Percentiles rank a stretch among this genome's conserved stretches.
Evolutionary conservation across 805 yeast species (phyloP).

Genomic region (Yamadazyma olivae): DNA sequence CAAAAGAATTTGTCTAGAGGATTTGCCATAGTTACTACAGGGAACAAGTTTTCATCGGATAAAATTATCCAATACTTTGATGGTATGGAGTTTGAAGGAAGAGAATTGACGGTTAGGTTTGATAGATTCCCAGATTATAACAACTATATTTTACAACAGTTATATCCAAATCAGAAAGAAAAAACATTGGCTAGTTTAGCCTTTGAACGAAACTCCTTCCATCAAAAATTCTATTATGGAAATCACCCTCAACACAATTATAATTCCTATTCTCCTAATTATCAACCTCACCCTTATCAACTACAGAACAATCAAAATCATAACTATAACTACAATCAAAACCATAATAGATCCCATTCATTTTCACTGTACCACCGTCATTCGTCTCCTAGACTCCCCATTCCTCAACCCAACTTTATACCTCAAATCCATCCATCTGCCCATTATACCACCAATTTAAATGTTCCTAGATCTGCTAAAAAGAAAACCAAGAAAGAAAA

Average conservation of each 20-base stretch:
- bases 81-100: slow-evolving; percentile 53
- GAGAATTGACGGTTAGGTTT: slow-evolving; percentile 57
- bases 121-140: slow-evolving; percentile 50
- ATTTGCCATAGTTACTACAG: slow-evolving; percentile 61
- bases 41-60: slow-evolving; percentile 43
- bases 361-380: slow-evolving; percentile 4
- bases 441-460: slow-evolving; percentile 11
- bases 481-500: slow-evolving; percentile 3
- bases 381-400: slow-evolving; percentile 10
- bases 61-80: slow-evolving; percentile 50
- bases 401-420: slow-evolving; percentile 10
- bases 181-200: slow-evolving; percentile 23
- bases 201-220: slow-evolving; percentile 29
- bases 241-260: slow-evolving; percentile 4
- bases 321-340: not conserved
- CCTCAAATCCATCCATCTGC: slow-evolving; percentile 14
- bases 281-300: not conserved
- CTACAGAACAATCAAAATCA: not conserved
- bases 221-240: slow-evolving; percentile 29
- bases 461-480: slow-evolving; percentile 7
- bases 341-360: not conserved
- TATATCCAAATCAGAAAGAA: slow-evolving; percentile 9
- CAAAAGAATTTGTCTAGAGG: slow-evolving; percentile 37
- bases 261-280: not conserved
- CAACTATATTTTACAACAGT: slow-evolving; percentile 25